These are phyloP conservation scores for Diospyros kaki DNA, from an alignment of 148 eudicot genomes.

Conservation along the genomic window DNA sequence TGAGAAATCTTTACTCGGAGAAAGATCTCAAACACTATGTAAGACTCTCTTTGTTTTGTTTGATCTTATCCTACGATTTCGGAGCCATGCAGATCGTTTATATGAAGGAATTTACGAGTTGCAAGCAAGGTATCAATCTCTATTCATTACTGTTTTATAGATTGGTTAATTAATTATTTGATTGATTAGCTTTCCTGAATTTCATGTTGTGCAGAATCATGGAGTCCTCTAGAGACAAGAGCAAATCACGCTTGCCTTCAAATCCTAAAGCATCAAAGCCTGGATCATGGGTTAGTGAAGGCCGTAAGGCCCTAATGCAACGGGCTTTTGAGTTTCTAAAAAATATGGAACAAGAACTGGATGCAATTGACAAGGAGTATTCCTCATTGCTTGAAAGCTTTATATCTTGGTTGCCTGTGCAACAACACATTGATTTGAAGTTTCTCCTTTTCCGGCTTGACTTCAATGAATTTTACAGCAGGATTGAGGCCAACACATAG, in stretches of 20 bases:
- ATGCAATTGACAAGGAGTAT: conserved; percentile 64
- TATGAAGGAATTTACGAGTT: conserved; percentile 87
- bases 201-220: conserved; percentile 48
- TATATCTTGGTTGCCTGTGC: conserved; percentile 79
- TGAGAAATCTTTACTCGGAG: conserved; percentile 95
- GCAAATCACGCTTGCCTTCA: conserved; percentile 26
- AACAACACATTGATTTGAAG: conserved; percentile 89
- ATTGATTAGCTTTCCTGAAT: conserved; percentile 3
- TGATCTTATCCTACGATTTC: conserved; percentile 75
- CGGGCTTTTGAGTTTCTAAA: conserved; percentile 77
- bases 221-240: conserved; percentile 51
- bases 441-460: conserved; percentile 93
- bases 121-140: conserved; percentile 65
- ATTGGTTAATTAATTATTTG: not conserved
- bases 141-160: conserved; percentile 8
- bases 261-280: conserved; percentile 49
- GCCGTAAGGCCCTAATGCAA: conserved; percentile 74
- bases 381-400: conserved; percentile 76
- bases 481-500: conserved; percentile 32
- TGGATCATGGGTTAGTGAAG: conserved; percentile 80
- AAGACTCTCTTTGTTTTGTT: conserved; percentile 73
- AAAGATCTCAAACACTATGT: conserved; percentile 60
- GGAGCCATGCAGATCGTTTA: conserved; percentile 84
- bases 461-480: conserved; percentile 86
- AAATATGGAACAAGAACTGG: conserved; percentile 70